Percentiles rank a stretch among this genome's conserved stretches.
These are phyloP conservation scores for Bacterosira constricta DNA, from an alignment of 108 stramenopile species.

Conservation along the genomic window DNA sequence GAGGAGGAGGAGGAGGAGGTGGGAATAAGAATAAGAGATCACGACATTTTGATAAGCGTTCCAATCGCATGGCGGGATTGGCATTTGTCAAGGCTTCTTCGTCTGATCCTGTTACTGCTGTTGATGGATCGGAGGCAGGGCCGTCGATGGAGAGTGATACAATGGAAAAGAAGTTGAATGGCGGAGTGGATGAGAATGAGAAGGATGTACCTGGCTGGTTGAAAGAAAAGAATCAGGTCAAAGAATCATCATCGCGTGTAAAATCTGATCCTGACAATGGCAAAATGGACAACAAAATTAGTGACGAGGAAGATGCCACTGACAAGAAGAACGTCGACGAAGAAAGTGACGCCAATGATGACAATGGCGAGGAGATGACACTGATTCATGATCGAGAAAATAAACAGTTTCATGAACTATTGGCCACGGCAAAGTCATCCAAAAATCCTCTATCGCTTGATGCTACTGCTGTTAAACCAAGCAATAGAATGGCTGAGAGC, in stretches of 20 bases:
- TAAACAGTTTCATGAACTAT: conserved; percentile 33
- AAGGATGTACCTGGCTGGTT: too few relatives aligned
- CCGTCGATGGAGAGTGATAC: neutral
- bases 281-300: conserved; percentile 14
- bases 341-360: neutral
- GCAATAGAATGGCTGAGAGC: too few relatives aligned
- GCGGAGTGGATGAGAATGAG: neutral
- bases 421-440: conserved; percentile 17
- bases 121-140: too few relatives aligned
- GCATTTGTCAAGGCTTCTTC: conserved; percentile 49
- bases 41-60: conserved; percentile 32
- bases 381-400: conserved; percentile 12
- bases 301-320: conserved; percentile 1
- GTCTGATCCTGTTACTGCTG: neutral
- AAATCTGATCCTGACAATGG: neutral
- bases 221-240: conserved; percentile 1
- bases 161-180: neutral
- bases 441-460: conserved; percentile 17
- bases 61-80: conserved; percentile 39
- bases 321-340: neutral
- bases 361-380: conserved; percentile 1
- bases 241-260: neutral
- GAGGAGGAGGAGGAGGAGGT: neutral
- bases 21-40: neutral
- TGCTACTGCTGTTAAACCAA: too few relatives aligned